A percentile compares a stretch with the other conserved stretches of the same genome.
Conservation (phyloP, 2,329 filamentous ascomycete species). For the Penicillium sp. region DNA sequence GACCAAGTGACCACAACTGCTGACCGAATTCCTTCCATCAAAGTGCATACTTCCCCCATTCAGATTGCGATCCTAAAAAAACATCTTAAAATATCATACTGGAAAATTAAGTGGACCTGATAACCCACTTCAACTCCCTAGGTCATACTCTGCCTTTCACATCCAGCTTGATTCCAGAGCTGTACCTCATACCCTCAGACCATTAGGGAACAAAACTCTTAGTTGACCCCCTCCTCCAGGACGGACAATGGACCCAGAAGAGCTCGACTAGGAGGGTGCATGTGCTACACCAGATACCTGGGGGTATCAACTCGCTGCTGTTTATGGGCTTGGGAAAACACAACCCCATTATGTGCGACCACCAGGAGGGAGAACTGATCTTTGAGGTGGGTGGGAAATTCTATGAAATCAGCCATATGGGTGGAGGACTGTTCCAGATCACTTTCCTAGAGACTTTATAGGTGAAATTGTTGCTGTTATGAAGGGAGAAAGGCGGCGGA, state of each 20-base stretch:
- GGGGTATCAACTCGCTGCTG: neutral
- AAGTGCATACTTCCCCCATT: too few species aligned
- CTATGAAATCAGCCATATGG: neutral
- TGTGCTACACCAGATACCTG: neutral
- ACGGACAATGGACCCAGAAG: slow-evolving; percentile 1
- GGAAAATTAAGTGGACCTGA: neutral
- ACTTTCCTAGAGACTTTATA: too few species aligned
- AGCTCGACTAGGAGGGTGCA: slow-evolving; percentile 6
- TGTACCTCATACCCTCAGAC: neutral
- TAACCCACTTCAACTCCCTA: neutral
- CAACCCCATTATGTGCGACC: slow-evolving; percentile 1
- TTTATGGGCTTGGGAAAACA: neutral
- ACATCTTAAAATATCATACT: too few species aligned
- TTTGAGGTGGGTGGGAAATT: neutral
- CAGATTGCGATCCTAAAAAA: too few species aligned
- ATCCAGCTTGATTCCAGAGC: neutral
- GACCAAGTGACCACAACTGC: too few species aligned
- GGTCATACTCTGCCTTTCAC: neutral
- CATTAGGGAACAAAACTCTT: neutral
- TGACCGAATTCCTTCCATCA: too few species aligned
- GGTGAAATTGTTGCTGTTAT: neutral
- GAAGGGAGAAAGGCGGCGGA: neutral
- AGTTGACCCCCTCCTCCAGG: neutral
- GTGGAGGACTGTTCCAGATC: neutral
- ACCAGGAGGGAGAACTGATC: neutral